These are phyloP conservation scores for Plasmodium gaboni DNA, from an alignment of 169 alveolate genomes.

Conservation along the genomic window DNA sequence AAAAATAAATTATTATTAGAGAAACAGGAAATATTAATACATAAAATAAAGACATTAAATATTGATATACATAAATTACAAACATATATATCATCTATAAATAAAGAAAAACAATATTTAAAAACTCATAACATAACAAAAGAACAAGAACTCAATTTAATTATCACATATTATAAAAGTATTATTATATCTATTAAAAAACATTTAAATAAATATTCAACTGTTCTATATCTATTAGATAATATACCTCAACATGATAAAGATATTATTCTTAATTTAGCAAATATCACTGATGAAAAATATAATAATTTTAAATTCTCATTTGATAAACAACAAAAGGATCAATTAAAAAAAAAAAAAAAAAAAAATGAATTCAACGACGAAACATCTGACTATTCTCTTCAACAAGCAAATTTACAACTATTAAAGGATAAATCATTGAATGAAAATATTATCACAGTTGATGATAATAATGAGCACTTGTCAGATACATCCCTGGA, in stretches of 20 bases:
- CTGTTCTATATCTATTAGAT: slow-evolving; percentile 29
- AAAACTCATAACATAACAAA: slow-evolving; percentile 15
- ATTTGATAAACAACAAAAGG: slow-evolving; percentile 1
- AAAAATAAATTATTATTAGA: slow-evolving; percentile 23
- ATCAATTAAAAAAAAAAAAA: background rate
- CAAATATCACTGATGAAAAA: background rate
- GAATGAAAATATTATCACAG: background rate
- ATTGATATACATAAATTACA: slow-evolving; percentile 7
- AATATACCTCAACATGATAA: slow-evolving; percentile 5
- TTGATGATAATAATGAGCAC: background rate
- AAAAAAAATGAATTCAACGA: background rate
- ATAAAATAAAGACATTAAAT: slow-evolving; percentile 11
- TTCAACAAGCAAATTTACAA: slow-evolving; percentile 13
- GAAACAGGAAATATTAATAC: background rate
- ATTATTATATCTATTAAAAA: background rate
- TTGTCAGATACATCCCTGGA: background rate
- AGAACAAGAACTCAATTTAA: slow-evolving; percentile 15
- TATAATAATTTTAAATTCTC: background rate
- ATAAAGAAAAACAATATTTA: slow-evolving; percentile 29
- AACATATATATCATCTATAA: slow-evolving; percentile 16
- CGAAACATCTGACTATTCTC: background rate
- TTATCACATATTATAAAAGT: slow-evolving; percentile 23
- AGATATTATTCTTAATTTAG: slow-evolving; percentile 5
- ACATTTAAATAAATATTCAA: slow-evolving; percentile 22
- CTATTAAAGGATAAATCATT: background rate